A percentile compares a stretch with the other conserved stretches of the same genome.
These are phyloP conservation scores for Thermochaetoides dissita DNA, from an alignment of 2,329 filamentous ascomycete species.

Conservation along the genomic window DNA sequence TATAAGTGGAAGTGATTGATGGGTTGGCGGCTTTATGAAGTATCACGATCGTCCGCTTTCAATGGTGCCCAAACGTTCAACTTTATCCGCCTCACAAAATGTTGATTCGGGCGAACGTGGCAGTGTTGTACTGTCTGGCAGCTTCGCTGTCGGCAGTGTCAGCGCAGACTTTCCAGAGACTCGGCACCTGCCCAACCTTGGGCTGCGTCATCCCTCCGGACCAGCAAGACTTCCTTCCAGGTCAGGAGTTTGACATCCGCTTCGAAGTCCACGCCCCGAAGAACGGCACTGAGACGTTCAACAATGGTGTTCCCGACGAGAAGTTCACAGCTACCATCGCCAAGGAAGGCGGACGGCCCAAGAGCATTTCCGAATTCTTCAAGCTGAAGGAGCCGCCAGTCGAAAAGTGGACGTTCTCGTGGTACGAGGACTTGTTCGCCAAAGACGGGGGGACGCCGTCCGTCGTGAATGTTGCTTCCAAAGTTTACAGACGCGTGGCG, in stretches of 20 bases:
- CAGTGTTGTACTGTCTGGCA: conserved; percentile 13
- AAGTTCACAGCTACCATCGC: conserved; percentile 62
- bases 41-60: too few relatives aligned
- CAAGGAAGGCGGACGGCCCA: conserved; percentile 41
- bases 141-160: conserved; percentile 27
- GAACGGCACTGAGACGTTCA: conserved; percentile 69
- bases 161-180: conserved; percentile 45
- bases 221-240: conserved; percentile 66
- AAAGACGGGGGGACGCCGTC: conserved; percentile 54
- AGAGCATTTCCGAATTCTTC: conserved; percentile 53
- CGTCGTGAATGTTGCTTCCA: conserved; percentile 66
- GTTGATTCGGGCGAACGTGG: too few relatives aligned
- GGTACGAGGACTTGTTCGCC: conserved; percentile 74
- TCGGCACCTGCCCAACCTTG: conserved; percentile 44
- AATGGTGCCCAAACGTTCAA: too few relatives aligned
- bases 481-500: conserved; percentile 61
- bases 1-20: too few relatives aligned
- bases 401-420: conserved; percentile 72
- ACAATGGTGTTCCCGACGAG: conserved; percentile 53
- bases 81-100: too few relatives aligned
- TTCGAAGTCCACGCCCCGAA: conserved; percentile 69
- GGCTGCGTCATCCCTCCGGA: conserved; percentile 49
- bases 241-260: conserved; percentile 72
- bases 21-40: too few relatives aligned
- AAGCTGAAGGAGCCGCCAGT: conserved; percentile 52